phyloP scores from a whole-genome alignment of 306 rosid genomes.

The Mimosa pudica region DNA sequence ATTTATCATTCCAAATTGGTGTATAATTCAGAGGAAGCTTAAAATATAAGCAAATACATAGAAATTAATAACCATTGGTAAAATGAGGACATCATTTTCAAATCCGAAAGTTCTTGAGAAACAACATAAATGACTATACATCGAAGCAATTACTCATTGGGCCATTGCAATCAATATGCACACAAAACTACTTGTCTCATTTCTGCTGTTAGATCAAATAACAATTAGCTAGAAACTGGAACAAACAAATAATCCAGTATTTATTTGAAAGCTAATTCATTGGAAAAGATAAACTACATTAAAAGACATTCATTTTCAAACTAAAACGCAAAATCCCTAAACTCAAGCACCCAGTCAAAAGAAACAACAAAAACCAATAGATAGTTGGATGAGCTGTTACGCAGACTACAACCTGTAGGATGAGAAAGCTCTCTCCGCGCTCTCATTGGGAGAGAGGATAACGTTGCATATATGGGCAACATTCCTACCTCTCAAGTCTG shows the following conservation, averaged over 20 bases:
- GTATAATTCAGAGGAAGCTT: neutral
- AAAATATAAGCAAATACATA: neutral
- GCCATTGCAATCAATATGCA: neutral
- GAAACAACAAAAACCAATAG: no score
- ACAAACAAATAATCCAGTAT: neutral
- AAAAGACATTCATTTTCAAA: neutral
- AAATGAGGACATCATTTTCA: neutral
- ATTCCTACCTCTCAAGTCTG: no score
- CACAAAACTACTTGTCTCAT: neutral
- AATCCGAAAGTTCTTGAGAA: neutral
- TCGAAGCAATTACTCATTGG: neutral
- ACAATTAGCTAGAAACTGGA: no score
- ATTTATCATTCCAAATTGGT: neutral
- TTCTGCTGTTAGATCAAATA: constrained; percentile 7
- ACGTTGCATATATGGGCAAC: no score
- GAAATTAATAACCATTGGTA: neutral
- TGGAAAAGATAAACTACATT: neutral
- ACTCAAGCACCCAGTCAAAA: neutral
- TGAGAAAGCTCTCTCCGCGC: no score
- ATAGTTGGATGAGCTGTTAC: no score
- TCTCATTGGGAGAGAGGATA: no score
- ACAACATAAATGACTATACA: neutral
- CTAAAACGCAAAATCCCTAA: neutral
- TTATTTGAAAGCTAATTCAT: neutral
- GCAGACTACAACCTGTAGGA: no score